Evolutionary conservation across 2,329 filamentous ascomycete genomes (phyloP).

Genomic region (Xylaria sp.): DNA sequence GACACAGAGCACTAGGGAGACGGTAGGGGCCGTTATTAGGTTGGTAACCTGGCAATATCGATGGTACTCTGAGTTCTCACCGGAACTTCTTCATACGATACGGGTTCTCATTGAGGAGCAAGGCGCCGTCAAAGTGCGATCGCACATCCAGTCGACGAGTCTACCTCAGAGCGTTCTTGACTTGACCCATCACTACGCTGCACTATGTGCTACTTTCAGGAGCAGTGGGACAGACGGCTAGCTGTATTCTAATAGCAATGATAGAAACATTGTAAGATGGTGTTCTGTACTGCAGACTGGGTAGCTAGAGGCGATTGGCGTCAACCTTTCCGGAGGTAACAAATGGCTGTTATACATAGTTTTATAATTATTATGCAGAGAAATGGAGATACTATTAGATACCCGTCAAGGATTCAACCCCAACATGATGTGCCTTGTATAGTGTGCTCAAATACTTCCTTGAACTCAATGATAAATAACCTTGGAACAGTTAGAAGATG

Average conservation of each 20-base stretch:
- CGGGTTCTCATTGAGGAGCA: slow-evolving; percentile 96
- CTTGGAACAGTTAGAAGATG: background rate
- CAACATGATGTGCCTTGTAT: background rate
- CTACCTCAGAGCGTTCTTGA: slow-evolving; percentile 93
- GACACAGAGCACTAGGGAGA: slow-evolving; percentile 81
- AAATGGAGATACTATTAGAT: slow-evolving; percentile 31
- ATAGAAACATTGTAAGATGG: slow-evolving; percentile 9
- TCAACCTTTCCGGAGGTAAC: slow-evolving; percentile 11
- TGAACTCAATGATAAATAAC: slow-evolving; percentile 3
- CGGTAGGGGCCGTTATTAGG: slow-evolving; percentile 85
- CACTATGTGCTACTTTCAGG: slow-evolving; percentile 91
- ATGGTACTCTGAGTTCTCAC: slow-evolving; percentile 99
- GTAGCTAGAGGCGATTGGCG: slow-evolving; percentile 2
- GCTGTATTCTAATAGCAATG: slow-evolving; percentile 34
- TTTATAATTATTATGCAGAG: slow-evolving; percentile 20
- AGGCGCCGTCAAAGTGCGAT: slow-evolving; percentile 95
- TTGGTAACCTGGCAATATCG: slow-evolving; percentile 98
- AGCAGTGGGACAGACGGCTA: slow-evolving; percentile 92
- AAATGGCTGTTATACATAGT: slow-evolving; percentile 24
- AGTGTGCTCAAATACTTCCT: background rate
- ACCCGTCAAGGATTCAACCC: slow-evolving; percentile 17
- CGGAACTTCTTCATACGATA: slow-evolving; percentile 86
- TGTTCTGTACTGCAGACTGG: background rate
- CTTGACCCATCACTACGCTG: slow-evolving; percentile 95
- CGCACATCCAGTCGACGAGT: slow-evolving; percentile 95